A percentile compares a stretch with the other conserved stretches of the same genome.
phyloP scores from a whole-genome alignment of 441 rosid species.

The Populus trichocarpa region DNA sequence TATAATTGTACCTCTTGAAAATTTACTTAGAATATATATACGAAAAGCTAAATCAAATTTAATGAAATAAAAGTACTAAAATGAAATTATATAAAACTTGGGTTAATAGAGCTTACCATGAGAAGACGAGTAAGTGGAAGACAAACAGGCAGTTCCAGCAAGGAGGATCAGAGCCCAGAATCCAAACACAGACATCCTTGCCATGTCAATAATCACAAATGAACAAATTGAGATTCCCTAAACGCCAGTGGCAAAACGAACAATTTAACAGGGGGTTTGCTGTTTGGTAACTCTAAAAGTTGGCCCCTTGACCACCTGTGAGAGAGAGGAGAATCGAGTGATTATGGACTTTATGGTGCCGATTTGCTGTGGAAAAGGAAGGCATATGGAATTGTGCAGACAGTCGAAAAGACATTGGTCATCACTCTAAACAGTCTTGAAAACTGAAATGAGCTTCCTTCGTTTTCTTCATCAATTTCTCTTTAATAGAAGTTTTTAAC shows the following conservation, averaged over 20 bases:
- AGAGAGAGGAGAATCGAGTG: not conserved
- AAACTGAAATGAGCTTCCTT: not conserved
- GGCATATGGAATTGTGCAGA: not conserved
- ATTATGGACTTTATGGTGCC: not conserved
- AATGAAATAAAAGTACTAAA: not conserved
- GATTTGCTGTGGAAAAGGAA: not conserved
- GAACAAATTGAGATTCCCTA: not conserved
- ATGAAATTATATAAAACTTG: not conserved
- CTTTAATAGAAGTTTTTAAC: not conserved
- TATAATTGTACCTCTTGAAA: not conserved
- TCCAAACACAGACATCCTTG: not conserved
- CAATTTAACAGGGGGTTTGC: not conserved
- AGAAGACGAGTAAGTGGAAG: not conserved
- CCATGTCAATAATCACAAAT: not conserved
- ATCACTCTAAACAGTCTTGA: not conserved
- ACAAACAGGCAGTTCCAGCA: not conserved
- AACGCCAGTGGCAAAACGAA: not conserved
- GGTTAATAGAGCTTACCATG: not conserved
- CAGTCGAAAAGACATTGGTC: not conserved
- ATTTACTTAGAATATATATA: not conserved
- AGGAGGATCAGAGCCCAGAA: not conserved
- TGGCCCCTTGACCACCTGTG: not conserved
- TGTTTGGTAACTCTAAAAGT: not conserved
- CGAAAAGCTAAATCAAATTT: not conserved
- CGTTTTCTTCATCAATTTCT: not conserved